Evolutionary conservation across 768 basidiomycete species (phyloP), one percentile per base, ranked within the genome.

Genomic region (Leucogyrophana mollusca): DNA sequence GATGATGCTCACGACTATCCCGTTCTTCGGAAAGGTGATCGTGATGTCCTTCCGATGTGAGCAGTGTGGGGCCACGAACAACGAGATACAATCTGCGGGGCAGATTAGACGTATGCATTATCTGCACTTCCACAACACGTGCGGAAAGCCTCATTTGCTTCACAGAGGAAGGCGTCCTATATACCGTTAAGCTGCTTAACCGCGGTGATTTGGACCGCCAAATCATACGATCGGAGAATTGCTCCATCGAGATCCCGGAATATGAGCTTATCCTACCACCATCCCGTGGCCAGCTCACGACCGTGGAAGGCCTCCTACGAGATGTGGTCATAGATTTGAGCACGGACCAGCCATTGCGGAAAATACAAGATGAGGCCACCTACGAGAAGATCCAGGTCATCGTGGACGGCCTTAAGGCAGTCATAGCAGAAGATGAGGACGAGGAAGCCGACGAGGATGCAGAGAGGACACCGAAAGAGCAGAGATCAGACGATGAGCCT

Each of bases 41-140:
- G 82, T 98, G 50, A 93, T 95, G 83, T 94, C 92, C 32, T 99
- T 99, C 73, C 79, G 87, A 46, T 99, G 96, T 62, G 91, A 95
- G 47, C 85, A 93, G 58, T 99, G 96, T 57, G 94, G 93, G 8
- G 68, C 75, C 53, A 65, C 76, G 33, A 98, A 99, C 67, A 99
- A 95, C 63, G 95, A 98, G 68, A 85, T 95, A 36, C 93, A 97
- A 58, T 82, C 90, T 7, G 96, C 96, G 0, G 89, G 90, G 5
- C 64, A 76, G 41, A 94, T 95, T 45, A 78, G 88, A 75, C 82
- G 94, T 90, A 57, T 8, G 8, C 39, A 23, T n/a, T 6, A 17
- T 30, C n/a, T 18, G 25, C 11, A 24, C n/a, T n/a, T 24, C 14
- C 16, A 37, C 21, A 40, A 33, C n/a, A 7, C 41, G 42, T 37